These are phyloP conservation scores for Aspergillus heteromorphus DNA, from an alignment of 495 filamentous ascomycete species.

Conservation along the genomic window DNA sequence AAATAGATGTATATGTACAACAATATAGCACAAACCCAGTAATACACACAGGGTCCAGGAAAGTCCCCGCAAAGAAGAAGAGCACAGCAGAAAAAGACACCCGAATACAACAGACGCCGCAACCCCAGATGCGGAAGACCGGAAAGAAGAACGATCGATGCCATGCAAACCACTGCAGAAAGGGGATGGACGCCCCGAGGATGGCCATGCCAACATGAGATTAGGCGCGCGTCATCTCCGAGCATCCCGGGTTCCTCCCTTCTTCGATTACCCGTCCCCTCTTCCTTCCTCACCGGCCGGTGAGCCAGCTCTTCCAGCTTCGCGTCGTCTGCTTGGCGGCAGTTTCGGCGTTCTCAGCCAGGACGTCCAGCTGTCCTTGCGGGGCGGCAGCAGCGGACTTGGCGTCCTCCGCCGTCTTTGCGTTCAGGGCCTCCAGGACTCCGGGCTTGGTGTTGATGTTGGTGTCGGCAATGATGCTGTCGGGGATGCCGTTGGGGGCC, in stretches of 20 bases:
- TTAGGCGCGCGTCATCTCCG: not conserved
- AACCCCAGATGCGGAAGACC: slow-evolving; percentile 20
- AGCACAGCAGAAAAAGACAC: slow-evolving; percentile 10
- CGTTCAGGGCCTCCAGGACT: slow-evolving; percentile 38
- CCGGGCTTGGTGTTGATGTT: slow-evolving; percentile 18
- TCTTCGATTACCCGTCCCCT: not conserved
- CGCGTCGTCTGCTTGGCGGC: slow-evolving; percentile 34
- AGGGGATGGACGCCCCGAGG: slow-evolving; percentile 10
- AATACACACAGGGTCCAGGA: not conserved
- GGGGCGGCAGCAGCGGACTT: slow-evolving; percentile 15
- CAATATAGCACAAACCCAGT: not conserved
- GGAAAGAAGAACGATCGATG: slow-evolving; percentile 15
- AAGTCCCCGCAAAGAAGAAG: not conserved
- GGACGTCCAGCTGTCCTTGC: slow-evolving; percentile 36
- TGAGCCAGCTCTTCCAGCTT: slow-evolving; percentile 44
- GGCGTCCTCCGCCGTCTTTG: slow-evolving; percentile 22
- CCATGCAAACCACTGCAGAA: slow-evolving; percentile 18
- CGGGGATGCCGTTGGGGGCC: slow-evolving; percentile 11
- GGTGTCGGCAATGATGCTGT: slow-evolving; percentile 9
- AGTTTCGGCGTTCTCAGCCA: slow-evolving; percentile 38
- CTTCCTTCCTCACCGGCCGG: slow-evolving; percentile 26
- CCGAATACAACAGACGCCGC: slow-evolving; percentile 21
- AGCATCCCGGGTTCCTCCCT: slow-evolving; percentile 6
- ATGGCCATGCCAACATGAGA: slow-evolving; percentile 8
- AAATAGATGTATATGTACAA: slow-evolving; percentile 8